Evolutionary conservation across 805 yeast genomes (phyloP).

Genomic region (Yamadazyma insecticola): DNA sequence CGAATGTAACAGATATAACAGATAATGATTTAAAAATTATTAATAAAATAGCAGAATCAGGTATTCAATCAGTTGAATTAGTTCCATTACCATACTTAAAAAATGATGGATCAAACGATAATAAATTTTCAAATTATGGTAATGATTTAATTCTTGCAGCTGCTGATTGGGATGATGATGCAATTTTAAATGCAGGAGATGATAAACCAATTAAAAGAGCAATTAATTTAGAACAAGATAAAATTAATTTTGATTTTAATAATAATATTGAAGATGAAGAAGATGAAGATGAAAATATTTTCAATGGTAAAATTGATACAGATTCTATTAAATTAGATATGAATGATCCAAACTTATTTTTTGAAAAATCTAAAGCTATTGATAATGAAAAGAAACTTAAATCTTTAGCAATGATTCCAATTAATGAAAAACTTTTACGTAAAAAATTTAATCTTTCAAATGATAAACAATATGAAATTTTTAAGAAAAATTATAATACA

Average conservation of each 20-base stretch:
- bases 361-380: conserved; percentile 32
- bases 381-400: conserved; percentile 6
- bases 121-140: conserved; percentile 38
- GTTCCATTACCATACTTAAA: conserved; percentile 28
- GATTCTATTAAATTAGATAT: conserved; percentile 59
- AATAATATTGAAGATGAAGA: conserved; percentile 27
- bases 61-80: conserved; percentile 12
- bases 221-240: conserved; percentile 5
- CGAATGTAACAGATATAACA: conserved; percentile 19
- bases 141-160: conserved; percentile 62
- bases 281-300: conserved; percentile 64
- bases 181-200: conserved; percentile 49
- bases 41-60: conserved; percentile 18
- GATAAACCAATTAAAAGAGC: conserved; percentile 9
- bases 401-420: conserved; percentile 42
- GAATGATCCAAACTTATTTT: conserved; percentile 80
- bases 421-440: conserved; percentile 49
- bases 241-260: conserved; percentile 9
- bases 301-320: conserved; percentile 55
- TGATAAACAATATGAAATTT: conserved; percentile 77
- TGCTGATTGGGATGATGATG: conserved; percentile 74
- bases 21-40: conserved; percentile 29
- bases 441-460: conserved; percentile 79
- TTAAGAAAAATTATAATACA: conserved; percentile 83
- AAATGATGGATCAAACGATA: conserved; percentile 30